Evolutionary conservation across 208 protist genomes (phyloP).

Genomic region (Leishmania major): DNA sequence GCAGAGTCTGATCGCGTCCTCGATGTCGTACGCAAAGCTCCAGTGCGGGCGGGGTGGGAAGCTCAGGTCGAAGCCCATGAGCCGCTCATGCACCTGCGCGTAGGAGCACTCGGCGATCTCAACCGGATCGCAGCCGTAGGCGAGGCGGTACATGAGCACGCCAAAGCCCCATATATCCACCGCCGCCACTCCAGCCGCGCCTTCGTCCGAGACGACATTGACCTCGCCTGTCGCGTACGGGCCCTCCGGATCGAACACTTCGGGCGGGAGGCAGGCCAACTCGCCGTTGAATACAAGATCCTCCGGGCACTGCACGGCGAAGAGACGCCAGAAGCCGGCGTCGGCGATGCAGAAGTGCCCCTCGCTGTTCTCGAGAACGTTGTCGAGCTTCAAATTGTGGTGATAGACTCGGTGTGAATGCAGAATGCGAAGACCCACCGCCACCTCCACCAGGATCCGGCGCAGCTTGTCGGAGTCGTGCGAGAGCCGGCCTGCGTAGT

Average conservation of each 20-base stretch:
- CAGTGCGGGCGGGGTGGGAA: constrained; percentile 52
- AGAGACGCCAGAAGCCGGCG: constrained; percentile 72
- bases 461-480: constrained; percentile 54
- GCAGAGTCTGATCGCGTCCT: constrained; percentile 63
- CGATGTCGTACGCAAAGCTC: constrained; percentile 48
- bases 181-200: constrained; percentile 30
- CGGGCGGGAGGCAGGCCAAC: constrained; percentile 75
- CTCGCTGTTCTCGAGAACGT: constrained; percentile 63
- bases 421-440: constrained; percentile 61
- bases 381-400: constrained; percentile 84
- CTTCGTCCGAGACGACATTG: constrained; percentile 17
- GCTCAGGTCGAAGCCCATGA: constrained; percentile 38
- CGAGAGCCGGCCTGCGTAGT: constrained; percentile 52
- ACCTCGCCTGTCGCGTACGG: constrained; percentile 38
- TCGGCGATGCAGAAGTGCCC: constrained; percentile 71
- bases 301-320: constrained; percentile 76
- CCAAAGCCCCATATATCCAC: constrained; percentile 87
- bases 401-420: constrained; percentile 82
- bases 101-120: constrained; percentile 65
- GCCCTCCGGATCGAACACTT: constrained; percentile 60
- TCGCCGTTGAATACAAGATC: constrained; percentile 84
- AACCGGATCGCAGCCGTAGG: constrained; percentile 65
- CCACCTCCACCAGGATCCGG: constrained; percentile 61
- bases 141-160: constrained; percentile 83
- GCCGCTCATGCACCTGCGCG: constrained; percentile 43